Evolutionary conservation across 306 rosid genomes (phyloP).

Genomic region (Vigna trinervia): DNA sequence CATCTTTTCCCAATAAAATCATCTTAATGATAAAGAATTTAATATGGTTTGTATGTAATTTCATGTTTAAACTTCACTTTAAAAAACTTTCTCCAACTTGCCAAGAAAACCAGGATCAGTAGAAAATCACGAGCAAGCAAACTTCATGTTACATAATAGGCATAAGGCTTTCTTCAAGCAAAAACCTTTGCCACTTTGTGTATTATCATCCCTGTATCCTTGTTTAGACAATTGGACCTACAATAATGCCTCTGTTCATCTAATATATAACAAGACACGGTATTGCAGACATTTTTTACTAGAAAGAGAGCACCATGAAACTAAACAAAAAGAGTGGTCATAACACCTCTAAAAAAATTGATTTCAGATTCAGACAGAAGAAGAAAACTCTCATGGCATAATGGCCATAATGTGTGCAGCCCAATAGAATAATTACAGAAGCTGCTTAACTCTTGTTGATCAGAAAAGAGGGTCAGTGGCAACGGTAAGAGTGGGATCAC

Average conservation of each 20-base stretch:
- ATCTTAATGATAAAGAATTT: too few species aligned
- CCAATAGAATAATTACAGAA: constrained; percentile 22
- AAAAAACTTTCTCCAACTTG: too few species aligned
- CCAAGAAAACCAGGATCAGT: too few species aligned
- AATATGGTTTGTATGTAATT: too few species aligned
- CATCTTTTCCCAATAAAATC: too few species aligned
- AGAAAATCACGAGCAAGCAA: too few species aligned
- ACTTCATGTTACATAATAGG: too few species aligned
- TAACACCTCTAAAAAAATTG: neutral
- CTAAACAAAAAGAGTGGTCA: neutral
- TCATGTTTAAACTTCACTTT: too few species aligned
- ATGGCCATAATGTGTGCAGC: constrained; percentile 2
- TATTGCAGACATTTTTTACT: neutral
- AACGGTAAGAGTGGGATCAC: constrained; percentile 60
- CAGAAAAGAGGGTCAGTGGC: constrained; percentile 72
- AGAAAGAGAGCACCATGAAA: neutral
- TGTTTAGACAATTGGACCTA: neutral
- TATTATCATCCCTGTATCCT: too few species aligned
- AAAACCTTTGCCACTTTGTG: neutral
- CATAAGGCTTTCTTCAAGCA: too few species aligned
- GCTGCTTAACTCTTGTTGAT: neutral
- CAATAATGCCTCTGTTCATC: too few species aligned
- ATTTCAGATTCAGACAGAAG: neutral
- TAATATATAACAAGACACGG: too few species aligned
- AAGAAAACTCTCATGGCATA: constrained; percentile 9